Conservation (phyloP, 1,284 basidiomycete genomes). For the Irpex sp. region DNA sequence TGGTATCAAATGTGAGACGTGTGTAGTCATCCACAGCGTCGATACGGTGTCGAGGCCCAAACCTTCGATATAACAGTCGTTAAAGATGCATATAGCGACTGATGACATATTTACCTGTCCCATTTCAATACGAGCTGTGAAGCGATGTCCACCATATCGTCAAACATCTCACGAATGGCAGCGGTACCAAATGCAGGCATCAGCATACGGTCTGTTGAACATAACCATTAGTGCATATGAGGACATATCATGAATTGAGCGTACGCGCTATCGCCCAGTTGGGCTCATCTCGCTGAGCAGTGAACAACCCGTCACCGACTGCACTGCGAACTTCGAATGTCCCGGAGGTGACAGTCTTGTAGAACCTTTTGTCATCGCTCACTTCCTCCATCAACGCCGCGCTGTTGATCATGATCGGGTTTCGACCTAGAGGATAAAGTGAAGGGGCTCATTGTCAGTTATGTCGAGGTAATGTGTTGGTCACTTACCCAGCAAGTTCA, state of each 20-base stretch:
- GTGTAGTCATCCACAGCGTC: slow-evolving; percentile 45
- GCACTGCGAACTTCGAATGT: slow-evolving; percentile 36
- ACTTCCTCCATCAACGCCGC: slow-evolving; percentile 36
- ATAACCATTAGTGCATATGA: not conserved
- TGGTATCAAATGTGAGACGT: slow-evolving; percentile 42
- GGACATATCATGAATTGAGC: slow-evolving; percentile 10
- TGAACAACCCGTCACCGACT: slow-evolving; percentile 41
- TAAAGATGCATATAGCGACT: too few relatives aligned
- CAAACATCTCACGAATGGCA: slow-evolving; percentile 43
- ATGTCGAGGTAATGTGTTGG: not conserved
- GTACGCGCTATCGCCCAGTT: slow-evolving; percentile 46
- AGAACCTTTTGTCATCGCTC: slow-evolving; percentile 40
- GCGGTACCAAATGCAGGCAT: slow-evolving; percentile 47
- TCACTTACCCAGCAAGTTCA: slow-evolving; percentile 34
- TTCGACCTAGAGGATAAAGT: slow-evolving; percentile 19
- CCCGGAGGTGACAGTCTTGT: slow-evolving; percentile 30
- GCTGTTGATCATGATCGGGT: slow-evolving; percentile 29
- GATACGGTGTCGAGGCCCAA: slow-evolving; percentile 36
- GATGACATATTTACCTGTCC: too few relatives aligned
- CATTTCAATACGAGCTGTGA: slow-evolving; percentile 44
- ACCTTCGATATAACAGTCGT: too few relatives aligned
- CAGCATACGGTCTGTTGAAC: slow-evolving; percentile 40
- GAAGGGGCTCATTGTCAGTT: not conserved
- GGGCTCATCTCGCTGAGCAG: slow-evolving; percentile 30
- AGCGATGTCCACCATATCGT: slow-evolving; percentile 44